These are phyloP conservation scores for Cornus kousa DNA, from an alignment of 148 eudicot species.

Conservation along the genomic window DNA sequence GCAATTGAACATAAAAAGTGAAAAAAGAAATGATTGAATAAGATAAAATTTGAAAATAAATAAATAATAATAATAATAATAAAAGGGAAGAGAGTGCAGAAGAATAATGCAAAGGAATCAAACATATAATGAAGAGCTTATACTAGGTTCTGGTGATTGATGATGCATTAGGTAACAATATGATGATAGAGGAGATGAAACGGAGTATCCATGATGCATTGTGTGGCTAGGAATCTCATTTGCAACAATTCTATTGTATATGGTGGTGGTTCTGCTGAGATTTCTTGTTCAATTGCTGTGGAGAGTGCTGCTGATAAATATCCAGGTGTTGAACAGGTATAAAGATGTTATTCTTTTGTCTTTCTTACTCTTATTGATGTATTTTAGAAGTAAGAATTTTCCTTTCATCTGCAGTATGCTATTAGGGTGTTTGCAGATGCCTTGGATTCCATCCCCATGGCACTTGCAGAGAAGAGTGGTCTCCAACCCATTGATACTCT, in stretches of 20 bases:
- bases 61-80: too few species aligned
- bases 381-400: neutral
- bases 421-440: slow-evolving; percentile 97
- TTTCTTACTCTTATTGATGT: neutral
- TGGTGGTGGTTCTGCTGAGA: slow-evolving; percentile 93
- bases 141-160: slow-evolving; percentile 3
- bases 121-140: neutral
- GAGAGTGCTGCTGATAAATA: slow-evolving; percentile 87
- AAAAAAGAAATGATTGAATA: neutral
- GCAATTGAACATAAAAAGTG: too few species aligned
- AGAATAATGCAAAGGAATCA: neutral
- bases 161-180: slow-evolving; percentile 70
- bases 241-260: slow-evolving; percentile 93
- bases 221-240: slow-evolving; percentile 84
- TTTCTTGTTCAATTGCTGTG: slow-evolving; percentile 85
- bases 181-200: slow-evolving; percentile 97
- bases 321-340: slow-evolving; percentile 94
- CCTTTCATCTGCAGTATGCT: slow-evolving; percentile 66
- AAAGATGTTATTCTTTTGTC: neutral
- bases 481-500: slow-evolving; percentile 94
- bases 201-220: slow-evolving; percentile 91
- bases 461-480: slow-evolving; percentile 96
- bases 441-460: slow-evolving; percentile 94
- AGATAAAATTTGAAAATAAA: neutral
- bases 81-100: neutral